Base-by-base conservation (phyloP, 371 early-diverging fungal species). In the Mycotypha africana region DNA sequence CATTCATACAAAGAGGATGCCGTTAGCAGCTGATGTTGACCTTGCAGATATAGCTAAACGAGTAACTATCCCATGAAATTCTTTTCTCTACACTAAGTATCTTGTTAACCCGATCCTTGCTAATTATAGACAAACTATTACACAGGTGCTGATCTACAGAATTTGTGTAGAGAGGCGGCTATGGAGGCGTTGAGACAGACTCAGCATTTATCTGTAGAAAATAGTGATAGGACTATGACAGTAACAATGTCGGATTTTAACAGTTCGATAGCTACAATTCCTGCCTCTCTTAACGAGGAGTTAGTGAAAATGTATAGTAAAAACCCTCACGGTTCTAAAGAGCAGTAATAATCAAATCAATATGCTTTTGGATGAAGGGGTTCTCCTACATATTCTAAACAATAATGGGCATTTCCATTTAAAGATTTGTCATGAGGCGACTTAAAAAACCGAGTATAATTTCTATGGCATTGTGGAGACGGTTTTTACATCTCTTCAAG, bases 121-220 rank as follows among this genome's bases (percentile, higher is more conserved):
- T 25, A 35, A 26, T 33, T 4, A 42, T 63, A 83, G 76, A 92
- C 96, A 1, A 86, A 84, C 31, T 68, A 83, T 43, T 98, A 88
- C 56, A 95, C 98, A 3, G 99, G 99, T 4, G 99, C 99, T 0
- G 99, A 99, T 72, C 67, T 99, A 38, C 85, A 91, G 60, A 91
- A 92, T 48, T 65, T 99, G 7, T 95, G 96, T 54, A 80, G 98
- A 32, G 99, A 99, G 65, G 99, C 99, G 0, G 92, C 95, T 1
- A 66, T 99, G 68, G 78, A 84, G 33, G 88, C 89, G 0, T 53
- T 89, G 56, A 77, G 92, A 34, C 67, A 78, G 35, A 49, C 72
- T 35, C 54, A 67, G 7, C 17, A 40, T 40, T 42, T 36, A 14
- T 33, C 17, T 20, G 17, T 42, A 53, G 58, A 49, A 26, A 21